These are phyloP conservation scores for Cutaneotrichosporon cavernicola DNA, from an alignment of 1,284 basidiomycete species.

Conservation along the genomic window DNA sequence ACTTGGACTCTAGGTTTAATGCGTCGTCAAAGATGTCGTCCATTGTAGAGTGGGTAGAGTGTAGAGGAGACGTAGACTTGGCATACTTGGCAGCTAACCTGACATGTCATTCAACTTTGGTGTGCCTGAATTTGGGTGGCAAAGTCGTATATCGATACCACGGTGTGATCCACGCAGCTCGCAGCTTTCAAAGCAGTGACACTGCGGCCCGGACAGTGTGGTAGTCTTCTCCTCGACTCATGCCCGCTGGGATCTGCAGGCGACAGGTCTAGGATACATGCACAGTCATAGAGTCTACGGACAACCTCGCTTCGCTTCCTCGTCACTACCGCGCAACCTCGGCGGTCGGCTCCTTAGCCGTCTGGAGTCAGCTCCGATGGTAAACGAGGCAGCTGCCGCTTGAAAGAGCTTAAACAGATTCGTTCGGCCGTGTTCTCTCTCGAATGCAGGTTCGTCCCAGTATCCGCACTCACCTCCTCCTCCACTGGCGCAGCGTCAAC, in stretches of 20 bases:
- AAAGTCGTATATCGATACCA: not conserved
- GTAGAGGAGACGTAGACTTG: not conserved
- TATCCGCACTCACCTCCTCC: conserved; percentile 34
- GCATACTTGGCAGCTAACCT: not conserved
- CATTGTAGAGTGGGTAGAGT: not conserved
- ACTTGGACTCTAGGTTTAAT: conserved; percentile 24
- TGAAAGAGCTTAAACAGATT: not conserved
- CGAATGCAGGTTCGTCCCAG: too few relatives aligned
- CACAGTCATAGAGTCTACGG: not conserved
- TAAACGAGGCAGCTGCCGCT: not conserved
- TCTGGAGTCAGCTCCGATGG: not conserved
- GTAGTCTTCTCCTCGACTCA: not conserved
- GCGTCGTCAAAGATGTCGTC: conserved; percentile 17
- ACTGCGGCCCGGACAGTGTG: not conserved
- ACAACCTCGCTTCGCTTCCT: not conserved
- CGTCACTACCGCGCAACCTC: conserved; percentile 32
- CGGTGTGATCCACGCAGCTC: not conserved
- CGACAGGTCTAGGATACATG: conserved; percentile 8
- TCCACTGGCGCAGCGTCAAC: conserved; percentile 72
- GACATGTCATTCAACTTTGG: conserved; percentile 3
- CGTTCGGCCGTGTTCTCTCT: too few relatives aligned
- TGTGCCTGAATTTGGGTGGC: conserved; percentile 13
- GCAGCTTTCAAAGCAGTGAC: not conserved
- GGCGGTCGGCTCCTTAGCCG: conserved; percentile 24
- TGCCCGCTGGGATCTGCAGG: not conserved